phyloP scores from a whole-genome alignment of 441 rosid species.

The Isatis lusitanica region DNA sequence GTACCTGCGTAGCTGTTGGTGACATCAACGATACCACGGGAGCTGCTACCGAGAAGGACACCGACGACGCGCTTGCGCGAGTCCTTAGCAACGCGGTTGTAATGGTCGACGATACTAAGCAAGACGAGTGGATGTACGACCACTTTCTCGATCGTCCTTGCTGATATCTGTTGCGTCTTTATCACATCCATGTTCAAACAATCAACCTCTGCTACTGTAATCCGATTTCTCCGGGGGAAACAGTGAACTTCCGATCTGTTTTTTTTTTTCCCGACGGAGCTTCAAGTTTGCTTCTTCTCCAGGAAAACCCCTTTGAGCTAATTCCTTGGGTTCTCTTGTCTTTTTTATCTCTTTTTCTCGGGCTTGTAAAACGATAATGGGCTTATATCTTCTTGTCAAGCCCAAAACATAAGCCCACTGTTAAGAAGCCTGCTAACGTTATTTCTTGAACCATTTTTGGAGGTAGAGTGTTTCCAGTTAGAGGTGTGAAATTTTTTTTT shows the following conservation, averaged over 20 bases:
- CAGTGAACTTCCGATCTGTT: slow-evolving; percentile 25
- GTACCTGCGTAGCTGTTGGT: slow-evolving; percentile 87
- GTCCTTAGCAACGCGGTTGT: slow-evolving; percentile 85
- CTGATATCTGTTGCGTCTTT: slow-evolving; percentile 73
- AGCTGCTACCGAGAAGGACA: slow-evolving; percentile 66
- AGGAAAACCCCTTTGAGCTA: slow-evolving; percentile 37
- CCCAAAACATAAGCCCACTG: slow-evolving; percentile 13
- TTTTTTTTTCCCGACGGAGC: slow-evolving; percentile 16
- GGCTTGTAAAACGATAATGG: slow-evolving; percentile 6
- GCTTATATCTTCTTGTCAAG: neutral
- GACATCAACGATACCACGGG: slow-evolving; percentile 76
- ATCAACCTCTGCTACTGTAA: neutral
- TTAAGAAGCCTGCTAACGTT: neutral
- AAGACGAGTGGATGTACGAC: slow-evolving; percentile 89
- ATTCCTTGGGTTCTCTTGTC: neutral
- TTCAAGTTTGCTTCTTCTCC: slow-evolving; percentile 48
- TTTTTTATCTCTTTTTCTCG: neutral
- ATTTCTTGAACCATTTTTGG: neutral
- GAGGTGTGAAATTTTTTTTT: too few species aligned
- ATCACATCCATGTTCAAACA: slow-evolving; percentile 65
- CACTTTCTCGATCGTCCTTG: slow-evolving; percentile 77
- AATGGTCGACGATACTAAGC: slow-evolving; percentile 87
- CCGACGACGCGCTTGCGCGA: slow-evolving; percentile 84
- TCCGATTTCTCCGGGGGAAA: slow-evolving; percentile 3
- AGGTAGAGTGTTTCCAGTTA: neutral